phyloP scores from a whole-genome alignment of 2,329 filamentous ascomycete species.

The Alternaria sp. region DNA sequence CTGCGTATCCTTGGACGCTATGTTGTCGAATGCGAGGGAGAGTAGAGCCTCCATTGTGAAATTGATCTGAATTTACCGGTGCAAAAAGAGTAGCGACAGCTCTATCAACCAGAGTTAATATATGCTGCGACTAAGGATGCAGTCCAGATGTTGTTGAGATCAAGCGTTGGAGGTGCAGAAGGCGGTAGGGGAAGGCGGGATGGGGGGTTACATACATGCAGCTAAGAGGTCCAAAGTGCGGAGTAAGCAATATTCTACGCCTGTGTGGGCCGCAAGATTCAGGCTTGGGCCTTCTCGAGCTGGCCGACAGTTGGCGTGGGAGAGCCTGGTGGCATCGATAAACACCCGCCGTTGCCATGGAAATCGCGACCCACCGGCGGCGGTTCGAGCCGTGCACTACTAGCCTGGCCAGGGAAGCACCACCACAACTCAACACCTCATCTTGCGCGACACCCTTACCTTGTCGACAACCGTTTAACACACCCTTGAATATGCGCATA shows the following conservation, averaged over 20 bases:
- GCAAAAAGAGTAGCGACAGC: conserved; percentile 9
- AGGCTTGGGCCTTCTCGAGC: conserved; percentile 14
- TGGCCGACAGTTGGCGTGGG: conserved; percentile 9
- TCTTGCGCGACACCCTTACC: conserved; percentile 11
- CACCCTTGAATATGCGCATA: neutral
- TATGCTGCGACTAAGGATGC: conserved; percentile 7
- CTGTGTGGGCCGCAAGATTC: conserved; percentile 33
- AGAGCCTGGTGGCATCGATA: conserved; percentile 21
- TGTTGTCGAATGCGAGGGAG: conserved; percentile 93
- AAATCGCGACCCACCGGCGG: conserved; percentile 12
- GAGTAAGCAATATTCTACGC: conserved; percentile 31
- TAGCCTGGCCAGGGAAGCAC: conserved; percentile 11
- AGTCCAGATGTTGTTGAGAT: conserved; percentile 16
- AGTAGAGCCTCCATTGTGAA: conserved; percentile 83
- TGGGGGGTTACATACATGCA: conserved; percentile 29
- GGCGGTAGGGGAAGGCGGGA: conserved; percentile 18
- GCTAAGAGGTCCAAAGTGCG: conserved; percentile 36
- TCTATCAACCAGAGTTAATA: conserved; percentile 1
- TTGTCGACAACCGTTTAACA: conserved; percentile 1
- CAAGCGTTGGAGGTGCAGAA: conserved; percentile 20
- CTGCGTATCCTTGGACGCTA: conserved; percentile 86
- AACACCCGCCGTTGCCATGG: conserved; percentile 26
- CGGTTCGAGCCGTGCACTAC: conserved; percentile 20
- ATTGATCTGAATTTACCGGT: conserved; percentile 5
- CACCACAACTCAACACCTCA: conserved; percentile 6